Conservation (phyloP, 2,329 filamentous ascomycete genomes). For the Alternaria solani region DNA sequence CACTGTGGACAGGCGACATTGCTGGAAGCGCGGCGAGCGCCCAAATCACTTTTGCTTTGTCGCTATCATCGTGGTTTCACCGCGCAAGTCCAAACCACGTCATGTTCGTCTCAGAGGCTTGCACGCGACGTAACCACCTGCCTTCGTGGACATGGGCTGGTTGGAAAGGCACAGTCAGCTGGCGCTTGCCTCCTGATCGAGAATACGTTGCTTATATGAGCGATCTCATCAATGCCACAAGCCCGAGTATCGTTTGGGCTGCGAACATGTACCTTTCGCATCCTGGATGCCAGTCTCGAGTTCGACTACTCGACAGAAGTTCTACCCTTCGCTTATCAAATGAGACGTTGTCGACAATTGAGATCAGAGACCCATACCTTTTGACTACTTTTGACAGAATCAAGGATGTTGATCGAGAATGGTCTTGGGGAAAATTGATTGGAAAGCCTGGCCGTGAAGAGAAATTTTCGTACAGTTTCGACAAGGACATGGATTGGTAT, state of each 20-base stretch:
- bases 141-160: constrained; percentile 17
- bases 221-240: constrained; percentile 14
- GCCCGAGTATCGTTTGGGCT: constrained; percentile 15
- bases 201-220: constrained; percentile 17
- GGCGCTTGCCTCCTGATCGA: constrained; percentile 19
- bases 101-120: constrained; percentile 18
- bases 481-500: constrained; percentile 13
- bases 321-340: not conserved
- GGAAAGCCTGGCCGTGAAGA: constrained; percentile 13
- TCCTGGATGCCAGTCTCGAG: not conserved
- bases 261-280: constrained; percentile 15
- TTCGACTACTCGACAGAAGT: constrained; percentile 1
- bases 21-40: constrained; percentile 4
- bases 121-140: not conserved
- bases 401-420: constrained; percentile 7
- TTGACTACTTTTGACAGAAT: constrained; percentile 4
- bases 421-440: constrained; percentile 5
- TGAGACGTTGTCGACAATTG: not conserved
- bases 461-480: not conserved
- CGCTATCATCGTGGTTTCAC: constrained; percentile 20
- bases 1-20: constrained; percentile 17
- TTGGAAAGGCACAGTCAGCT: constrained; percentile 20
- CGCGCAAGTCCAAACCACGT: not conserved
- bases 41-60: constrained; percentile 19
- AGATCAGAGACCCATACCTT: constrained; percentile 5